Base-by-base conservation (phyloP, 116 monocot species). In the Posidonia oceanica region DNA sequence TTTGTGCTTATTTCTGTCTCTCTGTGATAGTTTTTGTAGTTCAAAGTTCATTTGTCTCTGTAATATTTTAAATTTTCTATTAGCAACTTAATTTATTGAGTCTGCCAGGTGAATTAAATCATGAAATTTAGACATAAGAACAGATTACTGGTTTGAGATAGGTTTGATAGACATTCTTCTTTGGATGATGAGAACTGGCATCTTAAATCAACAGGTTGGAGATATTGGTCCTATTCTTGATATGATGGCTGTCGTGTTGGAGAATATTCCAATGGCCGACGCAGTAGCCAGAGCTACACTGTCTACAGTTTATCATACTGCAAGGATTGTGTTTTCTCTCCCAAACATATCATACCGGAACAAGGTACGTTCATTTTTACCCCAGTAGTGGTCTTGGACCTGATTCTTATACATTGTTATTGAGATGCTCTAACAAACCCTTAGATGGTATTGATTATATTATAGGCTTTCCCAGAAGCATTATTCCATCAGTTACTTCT, bases 401-500 rank as follows among this genome's bases (percentile, higher is more conserved):
- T 54, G 22, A 7, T 69, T 61, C 67, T 72, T 48, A 36, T 29
- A 1, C 12, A 20, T 29, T 44, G 57, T 40, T 59, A 7, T 69
- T 69, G 42, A 42, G 8, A 42, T 48, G 48, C 48, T 48, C 12
- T 48, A 48, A 48, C 48, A 39, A 65, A 5, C 5, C 14, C 23
- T 59, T 52, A 69, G 69, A 14, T 69, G 21, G 21, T 65, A 53
- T 44, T 52, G 17, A 4, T 80, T 64, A 14, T 70, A 29, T 84
- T 85, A 74, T 75, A 98, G 99, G 91, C 78, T 69, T 94, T 93
- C 69, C 94, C 99, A 59, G 99, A 99, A 79, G 90, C 88, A 73
- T 71, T 99, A 64, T 91, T 99, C 77, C 86, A 99, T 59, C 94
- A 99, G 76, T 80, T 99, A 66, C 76, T 99, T 55, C 78, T 84